phyloP scores from a whole-genome alignment of 2,329 filamentous ascomycete species.

The Talaromyces sp. region DNA sequence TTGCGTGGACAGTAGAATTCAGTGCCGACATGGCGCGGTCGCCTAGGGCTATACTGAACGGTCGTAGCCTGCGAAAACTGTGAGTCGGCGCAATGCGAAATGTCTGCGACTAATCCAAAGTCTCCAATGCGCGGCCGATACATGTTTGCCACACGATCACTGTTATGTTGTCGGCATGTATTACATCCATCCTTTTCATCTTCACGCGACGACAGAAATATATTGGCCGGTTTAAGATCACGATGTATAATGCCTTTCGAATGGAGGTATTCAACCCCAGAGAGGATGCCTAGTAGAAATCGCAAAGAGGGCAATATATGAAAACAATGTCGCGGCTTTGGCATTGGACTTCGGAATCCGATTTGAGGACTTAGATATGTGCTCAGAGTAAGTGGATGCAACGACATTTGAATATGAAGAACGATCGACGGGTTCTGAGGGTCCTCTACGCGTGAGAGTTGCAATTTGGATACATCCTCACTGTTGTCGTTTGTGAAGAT shows the following conservation, averaged over 20 bases:
- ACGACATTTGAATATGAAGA: slow-evolving; percentile 64
- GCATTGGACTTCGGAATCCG: slow-evolving; percentile 9
- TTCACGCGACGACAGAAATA: slow-evolving; percentile 54
- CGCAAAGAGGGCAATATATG: slow-evolving; percentile 53
- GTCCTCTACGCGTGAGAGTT: slow-evolving; percentile 21
- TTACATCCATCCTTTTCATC: slow-evolving; percentile 44
- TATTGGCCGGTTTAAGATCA: slow-evolving; percentile 64
- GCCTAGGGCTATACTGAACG: slow-evolving; percentile 17
- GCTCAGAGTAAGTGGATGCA: slow-evolving; percentile 58
- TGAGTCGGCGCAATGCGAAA: slow-evolving; percentile 36
- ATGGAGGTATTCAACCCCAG: slow-evolving; percentile 62
- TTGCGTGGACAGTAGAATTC: slow-evolving; percentile 55
- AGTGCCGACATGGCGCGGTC: slow-evolving; percentile 51
- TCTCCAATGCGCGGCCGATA: slow-evolving; percentile 61
- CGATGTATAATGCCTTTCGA: slow-evolving; percentile 57
- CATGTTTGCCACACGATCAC: slow-evolving; percentile 30
- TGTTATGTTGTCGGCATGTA: slow-evolving; percentile 33
- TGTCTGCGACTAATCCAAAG: slow-evolving; percentile 59
- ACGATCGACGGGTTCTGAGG: slow-evolving; percentile 38
- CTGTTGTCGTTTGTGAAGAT: slow-evolving; percentile 39
- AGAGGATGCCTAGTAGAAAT: slow-evolving; percentile 55
- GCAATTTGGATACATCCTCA: slow-evolving; percentile 28
- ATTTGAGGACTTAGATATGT: slow-evolving; percentile 48
- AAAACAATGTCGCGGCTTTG: slow-evolving; percentile 53
- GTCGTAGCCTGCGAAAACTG: slow-evolving; percentile 14